Evolutionary conservation across 345 rosid species (phyloP).

Genomic region (Salix exigua): DNA sequence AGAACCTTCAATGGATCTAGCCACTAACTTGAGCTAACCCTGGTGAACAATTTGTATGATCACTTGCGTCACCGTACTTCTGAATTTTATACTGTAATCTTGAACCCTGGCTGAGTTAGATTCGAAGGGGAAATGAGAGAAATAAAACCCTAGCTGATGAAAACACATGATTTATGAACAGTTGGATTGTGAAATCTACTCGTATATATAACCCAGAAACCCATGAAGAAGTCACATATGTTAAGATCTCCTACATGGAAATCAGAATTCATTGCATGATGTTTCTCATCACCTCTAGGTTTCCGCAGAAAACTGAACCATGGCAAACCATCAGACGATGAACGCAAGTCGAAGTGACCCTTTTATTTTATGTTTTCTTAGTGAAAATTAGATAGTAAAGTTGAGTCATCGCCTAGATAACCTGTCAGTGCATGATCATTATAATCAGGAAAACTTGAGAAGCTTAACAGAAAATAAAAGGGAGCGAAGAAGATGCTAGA

Average conservation of each 20-base stretch:
- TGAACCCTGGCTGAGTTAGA: not conserved
- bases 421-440: not conserved
- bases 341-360: not conserved
- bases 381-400: not conserved
- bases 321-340: not conserved
- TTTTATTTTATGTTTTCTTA: not conserved
- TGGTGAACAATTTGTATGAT: not conserved
- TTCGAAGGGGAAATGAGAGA: not conserved
- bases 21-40: not conserved
- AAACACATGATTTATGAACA: not conserved
- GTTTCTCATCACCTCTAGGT: not conserved
- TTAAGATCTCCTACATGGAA: not conserved
- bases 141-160: constrained; percentile 10
- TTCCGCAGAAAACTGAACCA: not conserved
- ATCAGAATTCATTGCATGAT: too few species aligned
- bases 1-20: not conserved
- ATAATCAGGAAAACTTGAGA: not conserved
- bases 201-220: not conserved
- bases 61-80: not conserved
- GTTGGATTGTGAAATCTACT: not conserved
- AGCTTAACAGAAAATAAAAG: not conserved
- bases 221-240: not conserved
- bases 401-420: not conserved
- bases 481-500: not conserved
- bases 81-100: not conserved